These are phyloP conservation scores for Chaetomium cochliodes DNA, from an alignment of 495 filamentous ascomycete species.

Conservation along the genomic window DNA sequence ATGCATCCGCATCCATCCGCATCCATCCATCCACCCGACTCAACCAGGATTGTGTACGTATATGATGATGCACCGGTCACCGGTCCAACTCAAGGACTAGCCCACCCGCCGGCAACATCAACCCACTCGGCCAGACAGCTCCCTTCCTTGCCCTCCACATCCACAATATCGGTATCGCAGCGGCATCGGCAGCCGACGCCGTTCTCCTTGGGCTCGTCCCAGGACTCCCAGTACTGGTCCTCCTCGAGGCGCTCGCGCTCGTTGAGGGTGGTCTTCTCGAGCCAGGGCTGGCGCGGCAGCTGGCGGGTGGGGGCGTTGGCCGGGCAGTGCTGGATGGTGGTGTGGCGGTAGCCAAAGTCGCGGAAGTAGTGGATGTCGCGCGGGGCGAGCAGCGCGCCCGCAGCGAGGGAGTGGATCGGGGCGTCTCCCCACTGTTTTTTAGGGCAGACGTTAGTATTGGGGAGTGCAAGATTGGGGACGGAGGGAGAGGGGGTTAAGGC, in stretches of 20 bases:
- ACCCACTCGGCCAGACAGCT: slow-evolving; percentile 97
- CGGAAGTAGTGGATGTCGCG: slow-evolving; percentile 97
- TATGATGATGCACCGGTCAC: too few species aligned
- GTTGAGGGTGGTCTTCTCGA: slow-evolving; percentile 81
- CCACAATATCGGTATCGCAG: slow-evolving; percentile 97
- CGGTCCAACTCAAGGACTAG: slow-evolving; percentile 56
- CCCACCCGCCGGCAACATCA: slow-evolving; percentile 94
- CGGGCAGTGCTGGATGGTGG: slow-evolving; percentile 97
- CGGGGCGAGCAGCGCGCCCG: slow-evolving; percentile 79
- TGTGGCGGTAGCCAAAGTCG: slow-evolving; percentile 97
- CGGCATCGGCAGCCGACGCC: slow-evolving; percentile 95
- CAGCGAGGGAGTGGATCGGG: slow-evolving; percentile 95
- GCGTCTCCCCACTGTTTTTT: slow-evolving; percentile 90
- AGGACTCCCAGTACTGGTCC: slow-evolving; percentile 93
- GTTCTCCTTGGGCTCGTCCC: slow-evolving; percentile 86
- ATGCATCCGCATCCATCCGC: too few species aligned
- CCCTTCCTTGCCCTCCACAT: slow-evolving; percentile 95
- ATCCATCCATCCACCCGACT: too few species aligned
- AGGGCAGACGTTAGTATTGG: background rate
- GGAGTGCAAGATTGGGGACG: background rate
- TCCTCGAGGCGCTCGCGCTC: slow-evolving; percentile 88
- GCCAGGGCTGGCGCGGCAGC: slow-evolving; percentile 73
- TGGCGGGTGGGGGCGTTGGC: slow-evolving; percentile 93
- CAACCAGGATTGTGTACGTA: background rate
- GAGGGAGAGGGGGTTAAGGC: slow-evolving; percentile 3